Evolutionary conservation across 108 stramenopile species (phyloP), one percentile per base, ranked within the genome.

Genomic region (Cyclostephanos invisitatus): DNA sequence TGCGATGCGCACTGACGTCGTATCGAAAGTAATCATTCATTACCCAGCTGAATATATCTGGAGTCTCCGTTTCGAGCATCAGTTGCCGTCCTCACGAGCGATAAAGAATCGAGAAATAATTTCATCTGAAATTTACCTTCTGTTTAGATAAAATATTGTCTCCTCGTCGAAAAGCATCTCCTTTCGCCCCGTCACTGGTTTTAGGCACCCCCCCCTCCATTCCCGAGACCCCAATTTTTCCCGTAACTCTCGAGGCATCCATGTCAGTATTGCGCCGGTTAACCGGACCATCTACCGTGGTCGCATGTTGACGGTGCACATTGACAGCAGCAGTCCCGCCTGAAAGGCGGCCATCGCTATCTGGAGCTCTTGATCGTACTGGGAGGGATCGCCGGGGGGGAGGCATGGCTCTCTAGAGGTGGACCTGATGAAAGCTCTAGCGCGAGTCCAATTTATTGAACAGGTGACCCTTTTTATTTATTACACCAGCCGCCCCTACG

Each of bases 331-430:
- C 38, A 20, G 27, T 42, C 37, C 12, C 61, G 35, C 20, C 53
- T 27, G 53, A 20, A 54, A 54, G 35, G 40, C 2, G 21, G 28
- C 38, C 61, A 35, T 15, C 37, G 15, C 14, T 62, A 42, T 37
- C 22, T 11, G 61, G 61, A 4, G 61, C 61, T 42, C 61, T 37
- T 22, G 61, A 37, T 62, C 61, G 61, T 12, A 62, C 61, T 8
- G 35, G 61, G 35, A 62, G 61, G 61, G 35, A 37, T 42, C 61
- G 61, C 29, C 61, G 61, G 61, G 61, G 61, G 35, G 61, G 61
- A 21, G 61, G 15, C 61, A 37, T 62, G 61, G 28, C 60, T 61
- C 60, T 61, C 32, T 32, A 32, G 4, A 25, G 54, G 3, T 10
- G 27, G 54, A 57, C 15, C 21, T 0, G 29, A 18, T 10, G 56